Evolutionary conservation across 306 rosid genomes (phyloP).

Genomic region (Inga leiocalycina): DNA sequence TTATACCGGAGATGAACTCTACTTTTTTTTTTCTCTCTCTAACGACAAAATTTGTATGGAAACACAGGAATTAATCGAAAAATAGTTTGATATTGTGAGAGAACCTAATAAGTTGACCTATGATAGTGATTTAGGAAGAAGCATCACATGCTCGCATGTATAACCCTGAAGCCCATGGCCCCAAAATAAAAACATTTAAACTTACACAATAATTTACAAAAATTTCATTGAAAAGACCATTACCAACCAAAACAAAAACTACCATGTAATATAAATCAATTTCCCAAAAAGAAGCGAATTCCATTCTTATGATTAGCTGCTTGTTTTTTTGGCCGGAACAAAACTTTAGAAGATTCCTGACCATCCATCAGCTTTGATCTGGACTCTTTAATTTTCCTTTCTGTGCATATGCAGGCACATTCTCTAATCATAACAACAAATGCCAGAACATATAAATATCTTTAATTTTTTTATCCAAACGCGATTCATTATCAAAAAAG

Average conservation of each 20-base stretch:
- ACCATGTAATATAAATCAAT: not conserved
- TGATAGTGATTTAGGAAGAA: not conserved
- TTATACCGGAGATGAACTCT: not conserved
- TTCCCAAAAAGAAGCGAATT: constrained; percentile 2
- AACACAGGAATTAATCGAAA: not conserved
- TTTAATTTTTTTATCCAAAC: not conserved
- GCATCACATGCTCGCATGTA: not conserved
- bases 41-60: not conserved
- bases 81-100: not conserved
- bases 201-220: not conserved
- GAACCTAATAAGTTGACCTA: not conserved
- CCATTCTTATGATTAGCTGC: constrained; percentile 11
- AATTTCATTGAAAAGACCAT: not conserved
- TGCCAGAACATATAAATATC: not conserved
- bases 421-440: constrained; percentile 6
- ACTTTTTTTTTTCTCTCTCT: not conserved
- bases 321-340: constrained; percentile 7
- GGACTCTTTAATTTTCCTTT: constrained; percentile 6
- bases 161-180: not conserved
- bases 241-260: not conserved
- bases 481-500: not conserved
- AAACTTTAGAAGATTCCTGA: constrained; percentile 22
- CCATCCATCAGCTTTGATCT: not conserved
- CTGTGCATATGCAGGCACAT: constrained; percentile 25
- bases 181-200: not conserved